phyloP scores from a whole-genome alignment of 1,284 basidiomycete species.

The Cryptococcus depauperatus region DNA sequence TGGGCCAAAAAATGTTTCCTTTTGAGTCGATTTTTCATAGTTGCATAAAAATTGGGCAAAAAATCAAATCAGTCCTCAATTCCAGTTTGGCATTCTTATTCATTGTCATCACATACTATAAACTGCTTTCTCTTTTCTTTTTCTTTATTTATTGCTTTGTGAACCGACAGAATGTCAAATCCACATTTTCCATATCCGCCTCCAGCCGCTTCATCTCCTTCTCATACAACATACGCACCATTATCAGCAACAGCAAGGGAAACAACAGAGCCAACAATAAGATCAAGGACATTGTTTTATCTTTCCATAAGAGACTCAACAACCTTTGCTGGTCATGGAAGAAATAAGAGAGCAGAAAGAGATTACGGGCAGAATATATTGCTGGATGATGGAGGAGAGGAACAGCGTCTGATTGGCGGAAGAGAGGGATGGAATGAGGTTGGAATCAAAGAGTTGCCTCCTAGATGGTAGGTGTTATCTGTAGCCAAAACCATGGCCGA shows the following conservation, averaged over 20 bases:
- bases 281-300: conserved; percentile 87
- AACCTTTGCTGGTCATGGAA: conserved; percentile 4
- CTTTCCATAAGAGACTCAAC: conserved; percentile 77
- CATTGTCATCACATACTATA: no score
- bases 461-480: conserved; percentile 60
- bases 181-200: conserved; percentile 14
- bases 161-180: conserved; percentile 15
- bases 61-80: no score
- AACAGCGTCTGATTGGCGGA: conserved; percentile 55
- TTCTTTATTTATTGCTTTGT: background rate
- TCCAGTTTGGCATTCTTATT: no score
- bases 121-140: background rate
- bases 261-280: conserved; percentile 51
- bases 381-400: conserved; percentile 58
- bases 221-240: no score
- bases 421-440: conserved; percentile 38
- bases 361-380: conserved; percentile 45
- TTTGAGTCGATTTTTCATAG: no score
- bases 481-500: background rate
- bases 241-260: no score
- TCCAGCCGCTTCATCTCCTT: conserved; percentile 11
- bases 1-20: no score
- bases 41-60: no score
- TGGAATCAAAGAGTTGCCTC: conserved; percentile 56
- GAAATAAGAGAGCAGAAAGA: conserved; percentile 34